These are phyloP conservation scores for Diaporthe nobilis DNA, from an alignment of 2,329 filamentous ascomycete genomes.

Conservation along the genomic window DNA sequence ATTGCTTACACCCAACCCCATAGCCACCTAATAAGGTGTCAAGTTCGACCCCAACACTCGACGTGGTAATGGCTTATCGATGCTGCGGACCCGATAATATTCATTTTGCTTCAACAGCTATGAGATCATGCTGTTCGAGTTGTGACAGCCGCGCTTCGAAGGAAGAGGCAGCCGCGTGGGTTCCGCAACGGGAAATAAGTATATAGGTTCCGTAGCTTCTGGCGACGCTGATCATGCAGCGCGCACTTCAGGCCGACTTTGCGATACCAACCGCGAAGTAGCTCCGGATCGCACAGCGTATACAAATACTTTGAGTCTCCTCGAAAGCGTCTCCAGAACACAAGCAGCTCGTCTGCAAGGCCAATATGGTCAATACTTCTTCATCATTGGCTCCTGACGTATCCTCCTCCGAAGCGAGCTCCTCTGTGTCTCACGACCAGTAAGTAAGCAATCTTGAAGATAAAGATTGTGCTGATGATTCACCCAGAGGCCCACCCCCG, in stretches of 20 bases:
- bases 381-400: conserved; percentile 10
- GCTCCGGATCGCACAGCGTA: neutral
- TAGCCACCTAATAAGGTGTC: conserved; percentile 16
- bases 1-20: neutral
- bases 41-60: conserved; percentile 9
- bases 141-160: conserved; percentile 3
- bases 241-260: neutral
- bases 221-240: neutral
- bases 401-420: conserved; percentile 2
- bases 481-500: conserved; percentile 11
- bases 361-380: conserved; percentile 22
- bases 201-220: neutral
- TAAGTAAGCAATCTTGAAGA: neutral
- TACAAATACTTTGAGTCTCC: neutral
- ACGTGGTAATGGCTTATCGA: neutral
- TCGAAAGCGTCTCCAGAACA: neutral
- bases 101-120: neutral
- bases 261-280: neutral
- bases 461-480: neutral
- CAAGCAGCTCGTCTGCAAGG: neutral
- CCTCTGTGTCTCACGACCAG: conserved; percentile 1
- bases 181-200: neutral
- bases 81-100: neutral
- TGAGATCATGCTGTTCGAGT: conserved; percentile 18
- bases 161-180: conserved; percentile 26